These are phyloP conservation scores for Hypoxylon sp. DNA, from an alignment of 2,329 filamentous ascomycete species.

Conservation along the genomic window DNA sequence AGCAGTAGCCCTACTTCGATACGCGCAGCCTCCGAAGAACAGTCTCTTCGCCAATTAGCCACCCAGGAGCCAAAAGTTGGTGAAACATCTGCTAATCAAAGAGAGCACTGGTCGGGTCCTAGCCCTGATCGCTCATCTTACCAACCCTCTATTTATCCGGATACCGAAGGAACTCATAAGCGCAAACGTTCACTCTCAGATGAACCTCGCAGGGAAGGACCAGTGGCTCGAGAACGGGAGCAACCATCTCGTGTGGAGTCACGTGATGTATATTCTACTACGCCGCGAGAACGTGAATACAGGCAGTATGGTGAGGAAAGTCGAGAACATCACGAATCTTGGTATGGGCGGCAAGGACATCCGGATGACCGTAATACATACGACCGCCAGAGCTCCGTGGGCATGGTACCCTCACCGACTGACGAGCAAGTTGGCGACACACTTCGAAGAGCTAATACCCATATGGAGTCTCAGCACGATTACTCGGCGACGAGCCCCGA, in stretches of 20 bases:
- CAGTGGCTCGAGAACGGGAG: constrained; percentile 51
- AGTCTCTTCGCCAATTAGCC: constrained; percentile 39
- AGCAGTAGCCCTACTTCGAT: constrained; percentile 47
- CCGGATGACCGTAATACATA: constrained; percentile 63
- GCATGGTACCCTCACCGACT: constrained; percentile 60
- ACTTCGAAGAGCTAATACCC: constrained; percentile 60
- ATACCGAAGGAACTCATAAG: constrained; percentile 68
- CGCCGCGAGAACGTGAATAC: constrained; percentile 60
- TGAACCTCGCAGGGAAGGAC: constrained; percentile 60
- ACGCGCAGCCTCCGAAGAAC: constrained; percentile 49
- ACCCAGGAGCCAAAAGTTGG: constrained; percentile 48
- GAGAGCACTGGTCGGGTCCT: constrained; percentile 59
- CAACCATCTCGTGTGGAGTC: constrained; percentile 54
- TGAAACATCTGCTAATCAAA: constrained; percentile 49
- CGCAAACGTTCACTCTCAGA: constrained; percentile 78
- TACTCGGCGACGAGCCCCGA: constrained; percentile 68
- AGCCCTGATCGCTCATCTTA: constrained; percentile 59
- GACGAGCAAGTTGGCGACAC: constrained; percentile 65
- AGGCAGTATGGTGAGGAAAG: constrained; percentile 61
- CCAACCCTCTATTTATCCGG: constrained; percentile 57
- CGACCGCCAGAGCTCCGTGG: constrained; percentile 62
- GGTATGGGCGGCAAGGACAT: constrained; percentile 60
- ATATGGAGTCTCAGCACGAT: constrained; percentile 62
- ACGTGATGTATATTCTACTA: constrained; percentile 59
- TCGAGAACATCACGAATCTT: constrained; percentile 62